Conservation (phyloP, 2,329 filamentous ascomycete species). For the Penicillium capsulatum region DNA sequence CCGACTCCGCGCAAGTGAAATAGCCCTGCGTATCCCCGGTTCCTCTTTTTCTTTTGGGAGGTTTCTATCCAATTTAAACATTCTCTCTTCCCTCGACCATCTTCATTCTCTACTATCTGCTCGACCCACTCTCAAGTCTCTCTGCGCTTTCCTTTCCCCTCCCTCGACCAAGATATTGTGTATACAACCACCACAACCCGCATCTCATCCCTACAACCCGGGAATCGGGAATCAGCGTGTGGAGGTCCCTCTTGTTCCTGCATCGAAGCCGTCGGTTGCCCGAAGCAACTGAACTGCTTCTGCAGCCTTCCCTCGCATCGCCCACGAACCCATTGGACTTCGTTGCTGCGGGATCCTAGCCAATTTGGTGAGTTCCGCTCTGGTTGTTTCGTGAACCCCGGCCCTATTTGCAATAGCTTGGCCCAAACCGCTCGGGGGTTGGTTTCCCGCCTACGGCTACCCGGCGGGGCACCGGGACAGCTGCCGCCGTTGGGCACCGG, state of each 20-base stretch:
- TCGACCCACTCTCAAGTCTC: constrained; percentile 2
- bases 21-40: constrained; percentile 8
- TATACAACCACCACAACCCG: constrained; percentile 18
- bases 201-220: constrained; percentile 8
- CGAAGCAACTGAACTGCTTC: constrained; percentile 11
- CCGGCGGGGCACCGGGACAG: constrained; percentile 7
- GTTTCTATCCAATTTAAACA: constrained; percentile 11
- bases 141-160: background rate
- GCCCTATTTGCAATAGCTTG: constrained; percentile 20
- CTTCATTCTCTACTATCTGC: constrained; percentile 1
- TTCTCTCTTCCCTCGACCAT: background rate
- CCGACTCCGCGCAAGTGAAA: constrained; percentile 14
- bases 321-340: constrained; percentile 6
- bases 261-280: constrained; percentile 16
- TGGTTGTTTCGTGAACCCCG: background rate
- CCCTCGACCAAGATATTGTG: constrained; percentile 13
- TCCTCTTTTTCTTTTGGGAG: constrained; percentile 2
- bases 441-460: constrained; percentile 11
- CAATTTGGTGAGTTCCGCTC: constrained; percentile 13
- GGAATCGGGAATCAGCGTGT: constrained; percentile 5
- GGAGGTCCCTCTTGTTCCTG: constrained; percentile 15
- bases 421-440: constrained; percentile 10
- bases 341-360: too few relatives aligned
- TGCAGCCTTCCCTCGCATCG: constrained; percentile 18
- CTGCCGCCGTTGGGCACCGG: constrained; percentile 9